Conservation (phyloP, 164 flowering plant species). For the Piper betle region DNA sequence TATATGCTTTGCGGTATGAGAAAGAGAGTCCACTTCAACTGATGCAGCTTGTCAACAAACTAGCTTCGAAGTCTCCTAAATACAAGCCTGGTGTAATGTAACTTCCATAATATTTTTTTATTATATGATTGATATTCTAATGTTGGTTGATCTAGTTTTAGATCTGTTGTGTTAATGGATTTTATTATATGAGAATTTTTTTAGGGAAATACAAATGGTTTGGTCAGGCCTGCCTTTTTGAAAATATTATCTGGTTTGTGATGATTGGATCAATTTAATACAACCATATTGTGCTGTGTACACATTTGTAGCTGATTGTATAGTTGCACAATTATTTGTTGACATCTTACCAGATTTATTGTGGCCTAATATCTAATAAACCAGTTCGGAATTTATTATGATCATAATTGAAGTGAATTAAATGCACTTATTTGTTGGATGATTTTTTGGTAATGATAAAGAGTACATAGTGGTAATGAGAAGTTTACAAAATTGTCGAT, state of each 20-base stretch:
- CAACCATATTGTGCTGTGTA: too few species aligned
- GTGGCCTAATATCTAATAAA: background rate
- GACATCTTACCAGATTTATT: too few species aligned
- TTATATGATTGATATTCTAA: too few species aligned
- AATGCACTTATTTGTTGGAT: background rate
- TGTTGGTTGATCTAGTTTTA: background rate
- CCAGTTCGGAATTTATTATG: background rate
- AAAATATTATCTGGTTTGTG: too few species aligned
- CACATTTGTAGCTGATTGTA: too few species aligned
- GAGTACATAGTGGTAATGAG: background rate
- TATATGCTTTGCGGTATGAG: slow-evolving; percentile 96
- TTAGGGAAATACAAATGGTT: background rate
- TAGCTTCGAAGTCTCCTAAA: slow-evolving; percentile 77
- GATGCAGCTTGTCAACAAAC: slow-evolving; percentile 94
- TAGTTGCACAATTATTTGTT: too few species aligned
- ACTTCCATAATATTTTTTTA: slow-evolving; percentile 6
- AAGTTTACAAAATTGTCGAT: background rate
- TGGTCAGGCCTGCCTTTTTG: too few species aligned
- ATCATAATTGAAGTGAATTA: background rate
- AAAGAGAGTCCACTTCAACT: slow-evolving; percentile 95
- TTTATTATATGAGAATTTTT: background rate
- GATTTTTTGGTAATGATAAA: background rate
- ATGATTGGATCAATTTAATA: too few species aligned
- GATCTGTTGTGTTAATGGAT: background rate
- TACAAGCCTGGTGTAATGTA: slow-evolving; percentile 90